A percentile compares a stretch with the other conserved stretches of the same genome.
These are phyloP conservation scores for Ophiostoma himal-ulmi DNA, from an alignment of 2,329 filamentous ascomycete genomes.

Conservation along the genomic window DNA sequence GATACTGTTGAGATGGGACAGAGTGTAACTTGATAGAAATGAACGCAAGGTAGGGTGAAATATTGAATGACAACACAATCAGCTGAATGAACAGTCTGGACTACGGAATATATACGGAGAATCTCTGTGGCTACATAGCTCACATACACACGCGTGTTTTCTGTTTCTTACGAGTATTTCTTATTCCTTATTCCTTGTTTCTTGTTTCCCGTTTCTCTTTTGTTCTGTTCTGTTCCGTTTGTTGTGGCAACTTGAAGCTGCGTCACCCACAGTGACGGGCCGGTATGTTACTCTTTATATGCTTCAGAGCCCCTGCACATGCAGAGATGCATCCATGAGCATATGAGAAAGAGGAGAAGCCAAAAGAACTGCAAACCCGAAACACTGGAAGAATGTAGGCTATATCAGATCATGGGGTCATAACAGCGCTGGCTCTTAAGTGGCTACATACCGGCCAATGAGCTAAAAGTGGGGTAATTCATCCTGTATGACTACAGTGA, in stretches of 20 bases:
- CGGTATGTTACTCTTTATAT: neutral
- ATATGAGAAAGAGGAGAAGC: neutral
- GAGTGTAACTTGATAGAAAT: neutral
- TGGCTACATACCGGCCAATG: neutral
- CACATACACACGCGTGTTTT: too few species aligned
- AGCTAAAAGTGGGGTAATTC: neutral
- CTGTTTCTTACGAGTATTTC: too few species aligned
- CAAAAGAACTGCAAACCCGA: neutral
- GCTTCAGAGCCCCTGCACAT: neutral
- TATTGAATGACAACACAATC: neutral
- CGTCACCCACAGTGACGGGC: neutral
- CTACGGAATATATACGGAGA: neutral
- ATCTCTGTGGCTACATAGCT: neutral
- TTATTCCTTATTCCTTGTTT: too few species aligned
- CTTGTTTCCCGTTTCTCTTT: neutral
- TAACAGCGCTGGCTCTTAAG: neutral
- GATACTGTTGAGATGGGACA: too few species aligned
- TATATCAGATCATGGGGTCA: slow-evolving; percentile 7
- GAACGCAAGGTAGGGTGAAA: neutral
- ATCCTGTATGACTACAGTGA: neutral
- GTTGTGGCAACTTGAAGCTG: neutral
- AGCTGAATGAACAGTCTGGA: neutral
- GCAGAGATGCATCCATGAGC: neutral
- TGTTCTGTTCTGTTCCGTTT: neutral
- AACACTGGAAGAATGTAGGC: neutral